Evolutionary conservation across 108 stramenopile genomes (phyloP).

Genomic region (Skeletonema costatum): DNA sequence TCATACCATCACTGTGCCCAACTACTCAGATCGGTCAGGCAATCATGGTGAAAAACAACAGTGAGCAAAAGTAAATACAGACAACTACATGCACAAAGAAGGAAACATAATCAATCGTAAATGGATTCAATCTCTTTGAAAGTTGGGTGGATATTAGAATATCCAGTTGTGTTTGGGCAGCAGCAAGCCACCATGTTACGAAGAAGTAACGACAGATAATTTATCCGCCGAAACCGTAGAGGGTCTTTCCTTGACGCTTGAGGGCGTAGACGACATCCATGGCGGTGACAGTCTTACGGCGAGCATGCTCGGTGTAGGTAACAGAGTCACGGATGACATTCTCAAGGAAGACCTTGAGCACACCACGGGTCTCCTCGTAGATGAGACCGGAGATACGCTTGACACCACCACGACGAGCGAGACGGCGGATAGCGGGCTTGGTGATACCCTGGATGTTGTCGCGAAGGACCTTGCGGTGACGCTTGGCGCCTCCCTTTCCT

Average conservation of each 20-base stretch:
- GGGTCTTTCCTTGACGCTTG: slow-evolving; percentile 97
- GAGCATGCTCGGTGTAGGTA: slow-evolving; percentile 94
- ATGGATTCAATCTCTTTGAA: slow-evolving; percentile 16
- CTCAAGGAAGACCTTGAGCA: slow-evolving; percentile 90
- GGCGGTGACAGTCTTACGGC: slow-evolving; percentile 79
- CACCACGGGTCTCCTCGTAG: slow-evolving; percentile 92
- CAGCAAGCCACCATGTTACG: neutral
- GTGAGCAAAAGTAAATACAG: no score
- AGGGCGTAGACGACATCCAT: slow-evolving; percentile 86
- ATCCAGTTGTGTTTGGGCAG: slow-evolving; percentile 25
- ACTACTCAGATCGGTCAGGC: no score
- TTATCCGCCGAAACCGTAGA: slow-evolving; percentile 90
- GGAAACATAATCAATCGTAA: neutral
- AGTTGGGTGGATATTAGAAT: slow-evolving; percentile 43
- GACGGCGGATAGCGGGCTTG: slow-evolving; percentile 91
- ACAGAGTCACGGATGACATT: slow-evolving; percentile 78
- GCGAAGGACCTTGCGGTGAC: slow-evolving; percentile 97
- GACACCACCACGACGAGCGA: slow-evolving; percentile 85
- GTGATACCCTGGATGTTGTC: slow-evolving; percentile 96
- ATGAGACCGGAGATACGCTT: slow-evolving; percentile 92
- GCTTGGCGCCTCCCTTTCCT: slow-evolving; percentile 96
- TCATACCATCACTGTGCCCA: no score
- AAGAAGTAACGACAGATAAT: neutral
- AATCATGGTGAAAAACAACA: neutral
- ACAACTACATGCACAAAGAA: neutral